Evolutionary conservation across 208 protist species (phyloP).

Genomic region (Acanthamoeba quina): DNA sequence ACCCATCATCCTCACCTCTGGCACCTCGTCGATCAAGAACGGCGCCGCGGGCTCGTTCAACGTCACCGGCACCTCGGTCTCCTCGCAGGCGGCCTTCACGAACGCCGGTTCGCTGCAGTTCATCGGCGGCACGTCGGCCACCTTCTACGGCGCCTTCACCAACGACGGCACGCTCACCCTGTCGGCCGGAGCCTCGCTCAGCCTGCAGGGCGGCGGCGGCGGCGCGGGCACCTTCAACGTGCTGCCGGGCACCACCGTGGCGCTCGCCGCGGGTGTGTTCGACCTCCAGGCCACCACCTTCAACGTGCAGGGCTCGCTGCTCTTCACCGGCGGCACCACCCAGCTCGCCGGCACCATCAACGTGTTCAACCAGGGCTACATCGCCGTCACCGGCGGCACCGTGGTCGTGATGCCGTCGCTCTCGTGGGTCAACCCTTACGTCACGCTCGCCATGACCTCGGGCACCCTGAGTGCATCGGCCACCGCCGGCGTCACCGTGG

Average conservation of each 20-base stretch:
- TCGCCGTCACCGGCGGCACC: not conserved
- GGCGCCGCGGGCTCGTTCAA: conserved; percentile 21
- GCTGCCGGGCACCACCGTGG: not conserved
- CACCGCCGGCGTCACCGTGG: conserved; percentile 27
- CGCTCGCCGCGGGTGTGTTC: not conserved
- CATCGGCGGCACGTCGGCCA: conserved; percentile 2
- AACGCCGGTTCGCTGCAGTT: conserved; percentile 11
- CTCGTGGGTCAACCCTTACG: conserved; percentile 41
- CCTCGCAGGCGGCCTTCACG: conserved; percentile 42
- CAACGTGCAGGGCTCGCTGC: conserved; percentile 64
- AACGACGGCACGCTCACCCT: conserved; percentile 32
- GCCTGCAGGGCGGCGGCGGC: not conserved
- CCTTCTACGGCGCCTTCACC: conserved; percentile 36
- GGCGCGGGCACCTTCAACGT: conserved; percentile 17
- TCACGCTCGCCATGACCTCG: not conserved
- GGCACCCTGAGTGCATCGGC: conserved; percentile 8
- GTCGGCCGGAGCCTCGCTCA: not conserved
- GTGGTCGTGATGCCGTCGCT: conserved; percentile 59
- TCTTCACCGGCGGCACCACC: conserved; percentile 62
- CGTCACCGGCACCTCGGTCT: conserved; percentile 17
- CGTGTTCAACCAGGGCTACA: conserved; percentile 11
- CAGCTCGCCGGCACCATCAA: conserved; percentile 65
- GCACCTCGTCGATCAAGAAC: conserved; percentile 33
- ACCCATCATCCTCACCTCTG: conserved; percentile 19
- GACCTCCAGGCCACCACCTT: conserved; percentile 43